Evolutionary conservation across 2,329 filamentous ascomycete species (phyloP), one percentile per base, ranked within the genome.

Genomic region (Ceratocystis ficicola): DNA sequence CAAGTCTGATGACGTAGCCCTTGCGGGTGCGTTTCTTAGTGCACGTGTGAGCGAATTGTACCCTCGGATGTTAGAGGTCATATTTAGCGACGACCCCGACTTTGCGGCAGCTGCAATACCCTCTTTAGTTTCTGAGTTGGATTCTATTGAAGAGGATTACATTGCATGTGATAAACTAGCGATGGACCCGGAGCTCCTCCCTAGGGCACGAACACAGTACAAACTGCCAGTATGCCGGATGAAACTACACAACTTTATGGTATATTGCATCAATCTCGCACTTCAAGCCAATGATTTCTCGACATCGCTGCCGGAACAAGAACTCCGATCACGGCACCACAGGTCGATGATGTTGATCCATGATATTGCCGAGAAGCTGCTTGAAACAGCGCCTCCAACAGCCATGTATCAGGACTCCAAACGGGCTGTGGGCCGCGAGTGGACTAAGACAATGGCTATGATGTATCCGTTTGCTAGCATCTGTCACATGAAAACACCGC

Each of bases 391-490:
- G 15, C 66, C 66, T 12, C 66, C 66, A 36, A 44, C 41, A 1
- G 28, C 46, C 1, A 20, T 65, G 3, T 52, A 36, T 12, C 48
- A 30, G 22, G 17, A 25, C 1, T 22, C 17, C 10, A 30, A 41
- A 5, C 48, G 12, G 4, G 44, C n/a, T 4, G 2, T 50, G 4
- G 64, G 63, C n/a, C 17, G n/a, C 6, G 48, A 61, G 5, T 67
- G 63, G 66, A 59, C 44, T n/a, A 67, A 65, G 52, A 67, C 52
- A 36, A 65, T 67, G 63, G 66, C 63, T 1, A 67, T 67, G 66
- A 63, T 67, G 41, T 67, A 67, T 32, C 66, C 66, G 15, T 67
- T 67, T 67, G 66, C 66, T 46, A 30, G 63, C 28, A 65, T 67
- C 28, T 65, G 66, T 5, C 64, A 67, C 36, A 67, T 67, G 66